A percentile compares a stretch with the other conserved stretches of the same genome.
These are phyloP conservation scores for Cladosporium velox DNA, from an alignment of 2,329 filamentous ascomycete genomes.

Conservation along the genomic window DNA sequence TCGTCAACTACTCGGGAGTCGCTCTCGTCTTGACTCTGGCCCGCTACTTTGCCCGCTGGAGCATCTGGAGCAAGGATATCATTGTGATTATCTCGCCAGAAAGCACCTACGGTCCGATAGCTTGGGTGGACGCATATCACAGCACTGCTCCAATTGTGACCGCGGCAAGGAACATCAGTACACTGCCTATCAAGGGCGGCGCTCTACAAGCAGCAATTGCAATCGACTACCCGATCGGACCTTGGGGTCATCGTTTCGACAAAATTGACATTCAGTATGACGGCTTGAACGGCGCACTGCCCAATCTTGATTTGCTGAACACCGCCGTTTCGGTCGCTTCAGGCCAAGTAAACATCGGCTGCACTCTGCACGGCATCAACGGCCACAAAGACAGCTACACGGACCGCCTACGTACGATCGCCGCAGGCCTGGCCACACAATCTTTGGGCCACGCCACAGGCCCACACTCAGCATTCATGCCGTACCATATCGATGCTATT, in stretches of 20 bases:
- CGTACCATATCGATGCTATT: slow-evolving; percentile 95
- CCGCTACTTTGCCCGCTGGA: slow-evolving; percentile 97
- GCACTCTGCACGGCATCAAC: slow-evolving; percentile 84
- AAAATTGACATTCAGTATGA: slow-evolving; percentile 91
- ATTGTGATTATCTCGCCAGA: slow-evolving; percentile 88
- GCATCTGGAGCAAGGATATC: slow-evolving; percentile 98
- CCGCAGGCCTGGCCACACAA: slow-evolving; percentile 90
- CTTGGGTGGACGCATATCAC: slow-evolving; percentile 98
- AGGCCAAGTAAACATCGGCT: slow-evolving; percentile 87
- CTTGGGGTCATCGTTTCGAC: slow-evolving; percentile 77
- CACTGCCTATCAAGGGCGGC: slow-evolving; percentile 86
- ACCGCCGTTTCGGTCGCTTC: slow-evolving; percentile 84
- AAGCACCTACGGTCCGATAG: slow-evolving; percentile 85
- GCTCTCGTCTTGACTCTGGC: slow-evolving; percentile 82
- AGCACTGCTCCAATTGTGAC: slow-evolving; percentile 73
- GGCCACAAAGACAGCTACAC: slow-evolving; percentile 73
- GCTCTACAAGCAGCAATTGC: slow-evolving; percentile 89
- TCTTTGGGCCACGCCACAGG: slow-evolving; percentile 86
- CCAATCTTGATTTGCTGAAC: slow-evolving; percentile 95
- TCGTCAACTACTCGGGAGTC: slow-evolving; percentile 83
- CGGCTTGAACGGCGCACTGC: slow-evolving; percentile 90
- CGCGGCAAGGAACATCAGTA: slow-evolving; percentile 56
- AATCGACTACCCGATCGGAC: slow-evolving; percentile 76
- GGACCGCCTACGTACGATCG: slow-evolving; percentile 82
- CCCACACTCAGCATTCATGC: slow-evolving; percentile 92